Conservation (phyloP, 805 yeast species). For the Zygotorulaspora florentina region DNA sequence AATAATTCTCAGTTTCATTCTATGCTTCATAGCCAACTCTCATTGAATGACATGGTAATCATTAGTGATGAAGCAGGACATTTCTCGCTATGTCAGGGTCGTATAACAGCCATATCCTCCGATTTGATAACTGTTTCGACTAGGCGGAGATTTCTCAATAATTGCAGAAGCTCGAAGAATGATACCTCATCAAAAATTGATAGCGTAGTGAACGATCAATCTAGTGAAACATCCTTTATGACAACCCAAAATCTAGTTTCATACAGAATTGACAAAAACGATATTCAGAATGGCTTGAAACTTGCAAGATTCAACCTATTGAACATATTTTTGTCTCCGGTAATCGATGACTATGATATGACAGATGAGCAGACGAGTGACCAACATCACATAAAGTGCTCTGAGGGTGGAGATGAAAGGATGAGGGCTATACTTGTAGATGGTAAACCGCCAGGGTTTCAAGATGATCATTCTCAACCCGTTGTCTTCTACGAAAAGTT, state of each 20-base stretch:
- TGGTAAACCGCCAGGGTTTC: conserved; percentile 29
- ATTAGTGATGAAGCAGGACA: conserved; percentile 80
- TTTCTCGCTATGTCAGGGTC: conserved; percentile 66
- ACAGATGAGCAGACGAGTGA: conserved; percentile 15
- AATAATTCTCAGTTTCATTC: conserved; percentile 14
- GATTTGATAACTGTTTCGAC: conserved; percentile 47
- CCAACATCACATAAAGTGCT: conserved; percentile 17
- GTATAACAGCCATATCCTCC: conserved; percentile 42
- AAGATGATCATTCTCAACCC: conserved; percentile 5
- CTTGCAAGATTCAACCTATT: conserved; percentile 72
- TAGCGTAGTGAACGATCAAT: conserved; percentile 16
- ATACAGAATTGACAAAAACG: conserved; percentile 79
- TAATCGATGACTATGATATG: conserved; percentile 32
- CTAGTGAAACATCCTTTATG: conserved; percentile 25
- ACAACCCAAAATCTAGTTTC: conserved; percentile 31
- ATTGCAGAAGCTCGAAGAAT: conserved; percentile 18
- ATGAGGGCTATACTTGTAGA: conserved; percentile 37
- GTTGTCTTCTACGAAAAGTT: conserved; percentile 22
- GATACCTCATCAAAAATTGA: conserved; percentile 5
- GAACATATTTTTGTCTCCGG: conserved; percentile 51
- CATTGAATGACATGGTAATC: conserved; percentile 57
- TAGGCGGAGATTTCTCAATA: conserved; percentile 47
- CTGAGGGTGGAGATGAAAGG: conserved; percentile 36
- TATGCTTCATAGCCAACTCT: conserved; percentile 43
- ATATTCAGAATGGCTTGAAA: conserved; percentile 67